Evolutionary conservation across 2,329 filamentous ascomycete species (phyloP).

Genomic region (Exophiala spinifera): DNA sequence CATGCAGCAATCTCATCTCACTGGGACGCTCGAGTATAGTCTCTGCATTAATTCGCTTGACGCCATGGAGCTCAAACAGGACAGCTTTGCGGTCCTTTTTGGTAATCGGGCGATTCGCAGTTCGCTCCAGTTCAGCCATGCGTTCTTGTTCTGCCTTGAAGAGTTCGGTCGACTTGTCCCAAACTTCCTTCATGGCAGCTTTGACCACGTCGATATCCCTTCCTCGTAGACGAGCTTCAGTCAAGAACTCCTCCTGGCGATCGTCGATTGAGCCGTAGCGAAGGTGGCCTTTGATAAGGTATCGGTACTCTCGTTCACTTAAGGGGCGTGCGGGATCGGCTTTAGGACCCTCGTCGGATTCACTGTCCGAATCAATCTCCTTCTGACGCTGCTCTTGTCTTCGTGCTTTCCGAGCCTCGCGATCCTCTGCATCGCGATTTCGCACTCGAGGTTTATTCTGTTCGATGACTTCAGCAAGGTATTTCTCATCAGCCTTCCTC

Average conservation of each 20-base stretch:
- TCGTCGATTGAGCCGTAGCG: conserved; percentile 89
- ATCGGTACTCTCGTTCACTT: conserved; percentile 86
- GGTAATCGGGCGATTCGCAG: conserved; percentile 74
- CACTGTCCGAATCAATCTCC: conserved; percentile 66
- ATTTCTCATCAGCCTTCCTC: conserved; percentile 75
- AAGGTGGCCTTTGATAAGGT: conserved; percentile 85
- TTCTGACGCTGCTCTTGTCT: conserved; percentile 64
- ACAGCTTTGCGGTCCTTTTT: conserved; percentile 99
- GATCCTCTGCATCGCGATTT: conserved; percentile 56
- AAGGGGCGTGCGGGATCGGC: conserved; percentile 84
- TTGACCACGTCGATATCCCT: conserved; percentile 79
- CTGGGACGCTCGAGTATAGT: conserved; percentile 88
- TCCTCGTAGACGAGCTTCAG: conserved; percentile 78
- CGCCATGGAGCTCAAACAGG: conserved; percentile 86
- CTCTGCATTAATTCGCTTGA: conserved; percentile 93
- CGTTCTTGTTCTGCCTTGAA: conserved; percentile 69
- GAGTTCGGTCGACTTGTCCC: conserved; percentile 66
- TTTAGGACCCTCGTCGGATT: conserved; percentile 62
- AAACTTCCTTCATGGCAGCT: conserved; percentile 71
- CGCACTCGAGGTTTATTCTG: conserved; percentile 78
- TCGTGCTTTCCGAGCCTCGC: conserved; percentile 66
- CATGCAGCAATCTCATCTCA: conserved; percentile 79
- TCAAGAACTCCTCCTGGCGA: conserved; percentile 78
- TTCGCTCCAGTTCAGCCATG: conserved; percentile 62
- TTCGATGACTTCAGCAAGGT: conserved; percentile 76